A percentile compares a stretch with the other conserved stretches of the same genome.
Evolutionary conservation across 2,329 filamentous ascomycete genomes (phyloP).

Genomic region (Aspergillus sclerotialis): DNA sequence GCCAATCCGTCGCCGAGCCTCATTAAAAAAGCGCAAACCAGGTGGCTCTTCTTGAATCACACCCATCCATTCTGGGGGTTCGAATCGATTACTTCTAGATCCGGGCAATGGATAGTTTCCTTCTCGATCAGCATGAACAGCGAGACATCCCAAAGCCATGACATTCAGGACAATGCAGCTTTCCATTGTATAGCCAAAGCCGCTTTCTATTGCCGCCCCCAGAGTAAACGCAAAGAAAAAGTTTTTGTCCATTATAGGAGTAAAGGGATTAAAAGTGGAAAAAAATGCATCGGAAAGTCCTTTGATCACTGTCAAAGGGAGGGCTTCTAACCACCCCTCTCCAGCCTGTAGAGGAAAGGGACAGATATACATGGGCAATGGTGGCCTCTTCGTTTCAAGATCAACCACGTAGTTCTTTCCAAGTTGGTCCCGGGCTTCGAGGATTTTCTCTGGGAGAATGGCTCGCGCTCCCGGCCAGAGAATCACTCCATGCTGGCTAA

Average conservation of each 20-base stretch:
- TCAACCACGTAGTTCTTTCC: slow-evolving; percentile 45
- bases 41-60: slow-evolving; percentile 35
- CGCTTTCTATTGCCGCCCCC: slow-evolving; percentile 41
- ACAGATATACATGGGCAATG: slow-evolving; percentile 36
- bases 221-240: slow-evolving; percentile 47
- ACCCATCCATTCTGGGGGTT: slow-evolving; percentile 31
- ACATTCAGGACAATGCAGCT: slow-evolving; percentile 46
- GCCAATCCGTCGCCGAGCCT: slow-evolving; percentile 46
- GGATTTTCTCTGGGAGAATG: slow-evolving; percentile 37
- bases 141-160: slow-evolving; percentile 46
- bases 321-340: slow-evolving; percentile 39
- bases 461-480: slow-evolving; percentile 43
- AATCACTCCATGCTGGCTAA: slow-evolving; percentile 46
- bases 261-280: slow-evolving; percentile 48
- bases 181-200: slow-evolving; percentile 47
- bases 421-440: slow-evolving; percentile 30
- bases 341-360: slow-evolving; percentile 28
- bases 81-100: slow-evolving; percentile 25
- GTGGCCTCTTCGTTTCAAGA: slow-evolving; percentile 41
- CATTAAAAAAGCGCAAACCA: slow-evolving; percentile 49
- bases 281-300: slow-evolving; percentile 49
- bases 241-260: slow-evolving; percentile 46
- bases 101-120: slow-evolving; percentile 41
- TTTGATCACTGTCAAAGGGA: slow-evolving; percentile 44
- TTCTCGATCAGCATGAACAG: slow-evolving; percentile 44